phyloP scores from a whole-genome alignment of 495 filamentous ascomycete species.

The Tetracladium setigerum region DNA sequence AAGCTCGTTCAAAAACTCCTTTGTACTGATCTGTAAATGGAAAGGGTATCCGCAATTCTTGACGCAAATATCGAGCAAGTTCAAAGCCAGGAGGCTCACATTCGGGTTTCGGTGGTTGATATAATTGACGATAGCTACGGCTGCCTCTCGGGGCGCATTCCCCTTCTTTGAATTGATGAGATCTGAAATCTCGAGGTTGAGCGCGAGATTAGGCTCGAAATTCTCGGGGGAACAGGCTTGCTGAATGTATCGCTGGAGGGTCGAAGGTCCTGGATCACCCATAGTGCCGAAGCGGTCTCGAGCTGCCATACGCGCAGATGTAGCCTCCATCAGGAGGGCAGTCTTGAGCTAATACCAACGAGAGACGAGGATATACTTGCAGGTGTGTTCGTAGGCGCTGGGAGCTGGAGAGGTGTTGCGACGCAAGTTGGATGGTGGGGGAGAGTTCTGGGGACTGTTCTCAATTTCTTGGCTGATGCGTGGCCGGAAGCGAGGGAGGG shows the following conservation, averaged over 20 bases:
- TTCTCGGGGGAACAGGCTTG: conserved; percentile 93
- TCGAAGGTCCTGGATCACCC: conserved; percentile 69
- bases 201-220: conserved; percentile 92
- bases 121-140: conserved; percentile 86
- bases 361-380: background rate
- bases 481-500: conserved; percentile 5
- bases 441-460: conserved; percentile 3
- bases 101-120: conserved; percentile 96
- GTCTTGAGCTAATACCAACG: conserved; percentile 5
- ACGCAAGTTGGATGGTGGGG: conserved; percentile 11
- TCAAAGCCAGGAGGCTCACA: conserved; percentile 80
- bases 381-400: conserved; percentile 6
- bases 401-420: conserved; percentile 8
- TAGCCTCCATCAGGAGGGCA: conserved; percentile 66
- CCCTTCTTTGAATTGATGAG: conserved; percentile 97
- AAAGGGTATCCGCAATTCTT: conserved; percentile 99
- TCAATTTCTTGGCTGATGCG: background rate
- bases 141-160: conserved; percentile 91
- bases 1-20: conserved; percentile 98
- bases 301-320: conserved; percentile 89
- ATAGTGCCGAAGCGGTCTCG: conserved; percentile 89
- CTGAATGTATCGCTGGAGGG: conserved; percentile 89
- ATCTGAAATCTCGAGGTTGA: conserved; percentile 95
- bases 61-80: conserved; percentile 95
- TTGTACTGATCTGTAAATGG: conserved; percentile 96